Conservation (phyloP, 2,329 filamentous ascomycete genomes). For the Hymenoscyphus fructigenus region DNA sequence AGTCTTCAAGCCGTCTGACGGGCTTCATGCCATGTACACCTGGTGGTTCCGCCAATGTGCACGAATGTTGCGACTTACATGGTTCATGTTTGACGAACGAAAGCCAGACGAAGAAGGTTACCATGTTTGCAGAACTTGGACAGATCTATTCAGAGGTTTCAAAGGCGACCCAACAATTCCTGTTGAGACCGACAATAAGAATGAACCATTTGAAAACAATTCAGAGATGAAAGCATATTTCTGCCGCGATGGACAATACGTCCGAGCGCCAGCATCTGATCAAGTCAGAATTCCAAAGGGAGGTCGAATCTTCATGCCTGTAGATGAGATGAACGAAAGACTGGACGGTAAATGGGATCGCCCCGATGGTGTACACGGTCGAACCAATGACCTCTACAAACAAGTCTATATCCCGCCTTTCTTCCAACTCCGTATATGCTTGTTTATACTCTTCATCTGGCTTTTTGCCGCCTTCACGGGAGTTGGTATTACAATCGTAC, state of each 20-base stretch:
- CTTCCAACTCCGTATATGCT: conserved; percentile 75
- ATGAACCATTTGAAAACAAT: conserved; percentile 45
- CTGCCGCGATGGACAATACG: conserved; percentile 73
- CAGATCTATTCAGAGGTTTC: conserved; percentile 48
- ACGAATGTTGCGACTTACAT: conserved; percentile 73
- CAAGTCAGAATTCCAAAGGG: conserved; percentile 92
- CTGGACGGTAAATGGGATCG: conserved; percentile 57
- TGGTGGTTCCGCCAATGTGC: conserved; percentile 97
- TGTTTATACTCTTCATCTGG: conserved; percentile 92
- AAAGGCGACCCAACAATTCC: conserved; percentile 31
- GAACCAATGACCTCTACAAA: conserved; percentile 47
- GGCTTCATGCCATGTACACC: conserved; percentile 79
- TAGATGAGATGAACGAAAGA: conserved; percentile 65
- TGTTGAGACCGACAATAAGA: conserved; percentile 19
- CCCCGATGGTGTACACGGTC: conserved; percentile 56
- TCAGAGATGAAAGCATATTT: conserved; percentile 52
- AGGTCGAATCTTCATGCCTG: conserved; percentile 74
- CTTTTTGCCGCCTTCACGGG: conserved; percentile 87
- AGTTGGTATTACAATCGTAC: conserved; percentile 80
- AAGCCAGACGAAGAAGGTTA: conserved; percentile 78
- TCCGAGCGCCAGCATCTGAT: conserved; percentile 90
- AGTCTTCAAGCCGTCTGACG: conserved; percentile 82
- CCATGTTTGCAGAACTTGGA: conserved; percentile 61
- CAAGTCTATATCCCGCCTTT: conserved; percentile 80
- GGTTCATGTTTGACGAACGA: conserved; percentile 89